phyloP scores from a whole-genome alignment of 2,329 filamentous ascomycete species.

The Xylaria sp. region DNA sequence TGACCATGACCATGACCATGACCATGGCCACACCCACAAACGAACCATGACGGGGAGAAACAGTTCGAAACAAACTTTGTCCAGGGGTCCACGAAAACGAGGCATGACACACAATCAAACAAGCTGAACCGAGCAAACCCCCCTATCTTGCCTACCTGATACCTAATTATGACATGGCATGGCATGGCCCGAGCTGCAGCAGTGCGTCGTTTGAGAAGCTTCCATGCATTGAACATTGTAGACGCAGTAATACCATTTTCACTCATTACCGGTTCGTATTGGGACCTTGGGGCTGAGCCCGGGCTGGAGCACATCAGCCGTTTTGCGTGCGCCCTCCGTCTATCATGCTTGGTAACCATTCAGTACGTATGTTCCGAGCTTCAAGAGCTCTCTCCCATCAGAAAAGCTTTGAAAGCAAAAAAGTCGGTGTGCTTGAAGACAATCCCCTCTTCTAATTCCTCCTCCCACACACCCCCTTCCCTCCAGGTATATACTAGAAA shows the following conservation, averaged over 20 bases:
- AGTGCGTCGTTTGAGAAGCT: constrained; percentile 4
- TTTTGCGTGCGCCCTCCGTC: not conserved
- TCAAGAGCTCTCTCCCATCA: not conserved
- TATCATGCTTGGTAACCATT: not conserved
- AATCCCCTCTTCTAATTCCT: not conserved
- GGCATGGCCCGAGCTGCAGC: not conserved
- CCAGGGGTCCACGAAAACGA: not conserved
- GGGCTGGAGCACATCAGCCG: not conserved
- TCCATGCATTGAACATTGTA: constrained; percentile 11
- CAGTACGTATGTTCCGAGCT: not conserved
- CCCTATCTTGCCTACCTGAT: not conserved
- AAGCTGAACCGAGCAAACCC: constrained; percentile 1
- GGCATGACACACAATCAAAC: constrained; percentile 3
- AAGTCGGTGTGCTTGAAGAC: not conserved
- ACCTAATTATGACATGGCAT: constrained; percentile 1
- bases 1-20: no score
- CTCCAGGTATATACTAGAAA: not conserved
- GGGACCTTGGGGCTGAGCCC: not conserved
- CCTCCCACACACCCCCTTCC: not conserved
- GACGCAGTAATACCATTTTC: constrained; percentile 16
- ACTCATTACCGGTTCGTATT: constrained; percentile 11
- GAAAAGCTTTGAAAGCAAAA: not conserved
- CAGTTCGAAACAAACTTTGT: not conserved
- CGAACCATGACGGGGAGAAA: not conserved
- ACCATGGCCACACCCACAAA: not conserved